A percentile compares a stretch with the other conserved stretches of the same genome.
These are phyloP conservation scores for Eucalyptus victrix DNA, from an alignment of 345 rosid genomes.

Conservation along the genomic window DNA sequence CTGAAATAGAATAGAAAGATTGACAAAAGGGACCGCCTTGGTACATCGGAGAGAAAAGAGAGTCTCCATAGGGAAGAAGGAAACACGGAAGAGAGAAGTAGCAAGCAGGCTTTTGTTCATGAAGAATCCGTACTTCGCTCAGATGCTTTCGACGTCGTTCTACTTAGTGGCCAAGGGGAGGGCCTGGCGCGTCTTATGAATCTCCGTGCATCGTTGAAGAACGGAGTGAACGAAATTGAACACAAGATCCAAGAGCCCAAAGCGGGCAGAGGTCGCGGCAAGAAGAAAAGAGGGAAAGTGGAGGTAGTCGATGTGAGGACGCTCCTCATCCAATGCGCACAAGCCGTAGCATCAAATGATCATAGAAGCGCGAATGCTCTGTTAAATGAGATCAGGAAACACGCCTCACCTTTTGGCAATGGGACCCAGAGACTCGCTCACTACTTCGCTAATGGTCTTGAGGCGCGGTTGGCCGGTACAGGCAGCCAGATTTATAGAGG, in stretches of 20 bases:
- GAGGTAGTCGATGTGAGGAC: slow-evolving; percentile 6
- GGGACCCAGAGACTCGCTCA: slow-evolving; percentile 2
- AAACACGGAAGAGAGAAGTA: background rate
- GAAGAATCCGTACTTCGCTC: background rate
- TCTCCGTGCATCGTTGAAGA: background rate
- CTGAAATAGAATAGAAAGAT: background rate
- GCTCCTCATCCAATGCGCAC: slow-evolving; percentile 14
- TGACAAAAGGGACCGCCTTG: background rate
- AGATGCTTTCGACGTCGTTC: background rate
- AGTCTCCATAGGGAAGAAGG: background rate
- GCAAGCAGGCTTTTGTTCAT: background rate
- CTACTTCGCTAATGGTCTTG: background rate
- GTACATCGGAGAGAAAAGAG: background rate
- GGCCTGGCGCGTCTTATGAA: background rate
- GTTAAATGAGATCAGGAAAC: slow-evolving; percentile 6
- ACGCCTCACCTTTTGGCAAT: slow-evolving; percentile 10
- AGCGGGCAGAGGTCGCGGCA: background rate
- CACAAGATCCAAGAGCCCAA: background rate
- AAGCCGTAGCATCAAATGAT: slow-evolving; percentile 14
- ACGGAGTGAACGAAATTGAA: background rate
- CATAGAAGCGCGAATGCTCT: background rate
- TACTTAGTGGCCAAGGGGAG: background rate
- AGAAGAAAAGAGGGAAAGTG: background rate
- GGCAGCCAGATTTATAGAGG: background rate
- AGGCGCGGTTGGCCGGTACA: slow-evolving; percentile 9